Base-by-base conservation (phyloP, 257 asterid genomes). In the Rhazya stricta region DNA sequence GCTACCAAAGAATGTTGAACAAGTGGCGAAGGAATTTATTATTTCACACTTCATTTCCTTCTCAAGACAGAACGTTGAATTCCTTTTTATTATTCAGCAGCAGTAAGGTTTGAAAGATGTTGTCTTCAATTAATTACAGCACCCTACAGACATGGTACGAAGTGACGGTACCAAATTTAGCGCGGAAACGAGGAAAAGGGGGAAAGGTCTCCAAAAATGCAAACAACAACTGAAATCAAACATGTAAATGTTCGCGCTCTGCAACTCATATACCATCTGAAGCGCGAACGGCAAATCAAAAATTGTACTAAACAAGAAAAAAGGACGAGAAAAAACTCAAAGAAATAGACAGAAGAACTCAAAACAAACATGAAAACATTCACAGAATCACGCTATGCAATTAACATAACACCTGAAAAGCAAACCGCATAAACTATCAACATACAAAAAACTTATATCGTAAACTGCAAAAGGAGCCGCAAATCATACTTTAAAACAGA, bases 401-500 rank as follows among this genome's bases (percentile, higher is more conserved):
- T 7, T 11, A 45, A 1, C 9, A 45, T 45, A 45, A 45, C 50
- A 12, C 67, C 67, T 29, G 41, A 30, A 30, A 48, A 30, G 16
- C 43, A 4, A 63, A 19, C 13, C 39, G 36, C 45, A 21, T 12
- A 32, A 63, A 34, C 42, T 63, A 16, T 29, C 39, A 34, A 63
- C 46, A 34, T 18, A 63, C n/a, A 34, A 34, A 16, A 48, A 8
- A 6, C 16, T 18, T 36, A 18, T 19, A 0, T 10, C 2, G 6
- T 30, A 6, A 6, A 63, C 8, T 61, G 4, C 6, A 9, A 63
- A 34, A 61, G 32, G 45, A 63, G 36, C 45, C 2, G 11, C 1
- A 6, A 29, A 63, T 63, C 69, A 34, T 9, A 63, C 69, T 46
- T 34, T 46, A 32, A 63, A 63, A 63, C 69, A 34, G 69, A 63